A percentile compares a stretch with the other conserved stretches of the same genome.
These are phyloP conservation scores for Teratosphaeria gauchensis DNA, from an alignment of 2,329 filamentous ascomycete genomes.

Conservation along the genomic window DNA sequence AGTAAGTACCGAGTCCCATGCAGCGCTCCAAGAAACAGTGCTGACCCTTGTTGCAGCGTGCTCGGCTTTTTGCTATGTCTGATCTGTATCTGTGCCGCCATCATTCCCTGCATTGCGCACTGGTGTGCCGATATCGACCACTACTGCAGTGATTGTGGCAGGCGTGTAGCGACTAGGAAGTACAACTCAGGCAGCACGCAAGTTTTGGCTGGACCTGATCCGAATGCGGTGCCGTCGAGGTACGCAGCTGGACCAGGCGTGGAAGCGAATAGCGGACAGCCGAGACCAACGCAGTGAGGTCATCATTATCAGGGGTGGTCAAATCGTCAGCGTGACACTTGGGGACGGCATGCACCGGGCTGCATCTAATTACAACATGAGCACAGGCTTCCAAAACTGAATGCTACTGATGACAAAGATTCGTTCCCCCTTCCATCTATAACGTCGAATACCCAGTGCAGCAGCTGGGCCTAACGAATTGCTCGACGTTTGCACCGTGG, in stretches of 20 bases:
- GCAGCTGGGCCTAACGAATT: too few relatives aligned
- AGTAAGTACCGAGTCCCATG: background rate
- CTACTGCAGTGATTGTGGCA: constrained; percentile 5
- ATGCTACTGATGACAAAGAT: too few relatives aligned
- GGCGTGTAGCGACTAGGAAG: constrained; percentile 2
- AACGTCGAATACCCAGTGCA: too few relatives aligned
- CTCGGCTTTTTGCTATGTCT: constrained; percentile 5
- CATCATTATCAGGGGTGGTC: background rate
- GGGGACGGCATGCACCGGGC: background rate
- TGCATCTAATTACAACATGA: too few relatives aligned
- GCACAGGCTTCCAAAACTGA: too few relatives aligned
- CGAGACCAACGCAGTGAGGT: background rate
- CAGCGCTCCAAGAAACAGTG: background rate
- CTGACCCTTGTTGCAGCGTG: background rate
- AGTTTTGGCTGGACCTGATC: background rate
- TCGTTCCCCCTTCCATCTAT: too few relatives aligned
- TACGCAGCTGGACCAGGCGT: background rate
- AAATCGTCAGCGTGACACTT: too few relatives aligned
- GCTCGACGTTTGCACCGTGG: too few relatives aligned
- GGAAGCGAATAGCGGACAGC: background rate
- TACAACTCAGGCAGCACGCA: background rate
- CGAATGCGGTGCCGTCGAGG: background rate
- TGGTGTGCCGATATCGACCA: constrained; percentile 7
- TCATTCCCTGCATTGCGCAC: constrained; percentile 5
- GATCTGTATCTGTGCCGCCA: constrained; percentile 7